Base-by-base conservation (phyloP, 164 flowering plant genomes). In the Paratinospora sagittata region DNA sequence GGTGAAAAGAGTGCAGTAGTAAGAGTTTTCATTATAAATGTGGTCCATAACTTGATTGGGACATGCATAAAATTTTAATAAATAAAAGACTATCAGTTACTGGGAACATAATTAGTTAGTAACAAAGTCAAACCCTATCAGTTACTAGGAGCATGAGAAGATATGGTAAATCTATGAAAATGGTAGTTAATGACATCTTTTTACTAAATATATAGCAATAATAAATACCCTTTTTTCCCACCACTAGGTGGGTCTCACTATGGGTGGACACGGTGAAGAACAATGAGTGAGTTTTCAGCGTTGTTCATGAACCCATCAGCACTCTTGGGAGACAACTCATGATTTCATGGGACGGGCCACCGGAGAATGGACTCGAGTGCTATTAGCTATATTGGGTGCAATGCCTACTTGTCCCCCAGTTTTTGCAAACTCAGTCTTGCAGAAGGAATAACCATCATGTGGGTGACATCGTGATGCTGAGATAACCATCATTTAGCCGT, bases 281-380 rank as follows among this genome's bases (percentile, higher is more conserved):
- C 43, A 39, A 7, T 39, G 5, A 16, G 58, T 52, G 58, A 21
- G 58, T 17, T 13, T 52, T 5, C 7, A 19, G 19, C 58, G 19
- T 52, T 52, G 14, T n/a, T 52, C 58, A 52, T 1, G 21, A 6
- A 52, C 58, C n/a, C 58, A 52, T 52, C 58, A 52, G 58, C 58
- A 52, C 6, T 52, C n/a, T 16, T 16, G 58, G 21, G 58, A 52
- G 58, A 52, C 57, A 10, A 16, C 16, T 6, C 58, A 52, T 52
- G 58, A 52, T 52, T 52, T 52, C 58, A 52, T 52, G 58, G 58
- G 58, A 52, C 19, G 58, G 58, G 58, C 58, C 58, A 52, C 58
- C 58, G 19, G 6, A 6, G 19, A 16, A 10, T 11, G 58, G 58
- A 52, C 58, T 16, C n/a, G 58, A 52, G 58, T 52, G 58, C 58